Evolutionary conservation across 2,329 filamentous ascomycete genomes (phyloP), one percentile per base, ranked within the genome.

Genomic region (Xylaria polymorpha): DNA sequence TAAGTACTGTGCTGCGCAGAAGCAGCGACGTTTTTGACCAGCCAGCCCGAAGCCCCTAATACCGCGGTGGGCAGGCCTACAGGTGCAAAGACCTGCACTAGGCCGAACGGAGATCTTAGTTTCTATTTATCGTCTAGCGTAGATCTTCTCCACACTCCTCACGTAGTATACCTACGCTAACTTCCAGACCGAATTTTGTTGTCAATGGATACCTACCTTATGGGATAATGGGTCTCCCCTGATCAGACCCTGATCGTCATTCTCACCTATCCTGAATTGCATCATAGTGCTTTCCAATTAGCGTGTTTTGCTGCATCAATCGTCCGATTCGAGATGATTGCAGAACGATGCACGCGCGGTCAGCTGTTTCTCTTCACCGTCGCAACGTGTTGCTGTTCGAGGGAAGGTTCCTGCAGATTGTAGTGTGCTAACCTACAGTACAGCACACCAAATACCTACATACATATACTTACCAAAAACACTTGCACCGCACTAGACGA

Each of bases 321-420:
- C 53, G 25, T 59, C 37, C 41, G 56, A 39, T 18, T 25, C 41
- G 25, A 53, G 55, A 37, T 25, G 18, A 58, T 43, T 50, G 41
- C 22, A 43, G 39, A 51, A 56, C 39, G 35, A 56, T 29, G 29
- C 48, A 50, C 41, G 64, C 61, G 51, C 57, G 66, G 61, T 39
- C 41, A 12, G 14, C 32, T 39, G 43, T 51, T 61, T 43, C 66
- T 64, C 44, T 53, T 66, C 57, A 57, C 61, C 43, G 22, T 48
- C 43, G 51, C 44, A 55, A 37, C 25, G 56, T 58, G 18, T 46
- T 61, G 50, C 50, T 56, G 25, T 51, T 41, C 55, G 39, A 64
- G 32, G 53, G 44, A 53, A 69, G n/a, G 53, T 50, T 63, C 67
- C 63, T 66, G 53, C 63, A 63, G 58, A 46, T 25, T 66, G 41